Percentiles rank a stretch among this genome's conserved stretches.
phyloP scores from a whole-genome alignment of 805 yeast species.

The Candida parachauliodes region DNA sequence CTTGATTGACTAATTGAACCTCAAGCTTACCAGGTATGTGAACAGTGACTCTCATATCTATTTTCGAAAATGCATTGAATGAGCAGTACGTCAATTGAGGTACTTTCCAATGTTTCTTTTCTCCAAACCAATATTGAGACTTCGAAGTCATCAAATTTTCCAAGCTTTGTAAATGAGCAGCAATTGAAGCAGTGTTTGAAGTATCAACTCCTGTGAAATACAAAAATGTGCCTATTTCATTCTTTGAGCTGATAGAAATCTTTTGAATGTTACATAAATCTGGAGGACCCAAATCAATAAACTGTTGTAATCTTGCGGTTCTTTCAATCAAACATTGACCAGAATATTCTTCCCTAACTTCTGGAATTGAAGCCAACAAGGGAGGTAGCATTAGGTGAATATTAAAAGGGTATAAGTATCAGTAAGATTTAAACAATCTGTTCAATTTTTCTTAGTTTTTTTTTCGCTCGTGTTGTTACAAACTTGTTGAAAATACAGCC shows the following conservation, averaged over 20 bases:
- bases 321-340: slow-evolving; percentile 64
- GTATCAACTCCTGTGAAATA: slow-evolving; percentile 76
- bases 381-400: slow-evolving; percentile 26
- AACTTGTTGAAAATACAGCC: too few species aligned
- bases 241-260: slow-evolving; percentile 37
- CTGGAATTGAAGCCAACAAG: slow-evolving; percentile 37
- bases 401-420: background rate
- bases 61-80: slow-evolving; percentile 57
- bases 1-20: slow-evolving; percentile 45
- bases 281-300: slow-evolving; percentile 71
- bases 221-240: slow-evolving; percentile 60
- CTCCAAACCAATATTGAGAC: slow-evolving; percentile 78
- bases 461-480: too few species aligned
- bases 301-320: slow-evolving; percentile 53
- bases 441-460: too few species aligned
- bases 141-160: slow-evolving; percentile 59
- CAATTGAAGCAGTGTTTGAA: slow-evolving; percentile 71
- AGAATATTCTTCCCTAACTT: slow-evolving; percentile 50
- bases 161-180: slow-evolving; percentile 66
- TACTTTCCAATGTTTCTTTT: slow-evolving; percentile 63
- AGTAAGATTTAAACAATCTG: too few species aligned
- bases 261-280: slow-evolving; percentile 55
- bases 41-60: slow-evolving; percentile 69
- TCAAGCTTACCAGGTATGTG: slow-evolving; percentile 74
- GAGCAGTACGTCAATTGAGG: slow-evolving; percentile 67